A percentile compares a stretch with the other conserved stretches of the same genome.
These are phyloP conservation scores for Macaranga tanarius DNA, from an alignment of 441 rosid species.

Conservation along the genomic window DNA sequence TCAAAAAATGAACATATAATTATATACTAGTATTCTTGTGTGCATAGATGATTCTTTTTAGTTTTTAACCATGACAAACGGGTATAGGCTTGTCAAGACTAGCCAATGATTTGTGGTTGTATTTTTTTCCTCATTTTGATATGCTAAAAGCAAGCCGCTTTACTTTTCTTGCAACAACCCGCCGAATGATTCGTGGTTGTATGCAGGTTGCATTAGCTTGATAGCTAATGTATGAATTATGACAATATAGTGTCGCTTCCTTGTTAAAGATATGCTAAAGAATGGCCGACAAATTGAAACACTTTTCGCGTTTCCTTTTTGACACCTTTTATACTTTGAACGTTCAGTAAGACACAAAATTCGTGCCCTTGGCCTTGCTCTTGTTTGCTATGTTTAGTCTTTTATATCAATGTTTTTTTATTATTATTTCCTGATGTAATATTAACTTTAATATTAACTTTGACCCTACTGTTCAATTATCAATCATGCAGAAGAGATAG, in stretches of 20 bases:
- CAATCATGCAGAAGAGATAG: slow-evolving; percentile 50
- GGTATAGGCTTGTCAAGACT: background rate
- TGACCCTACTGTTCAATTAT: slow-evolving; percentile 2
- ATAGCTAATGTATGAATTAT: background rate
- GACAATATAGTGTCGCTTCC: slow-evolving; percentile 8
- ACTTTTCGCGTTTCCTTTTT: slow-evolving; percentile 34
- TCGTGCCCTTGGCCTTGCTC: background rate
- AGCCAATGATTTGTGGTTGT: background rate
- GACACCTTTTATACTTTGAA: slow-evolving; percentile 22
- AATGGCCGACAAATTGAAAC: slow-evolving; percentile 38
- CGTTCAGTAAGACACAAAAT: background rate
- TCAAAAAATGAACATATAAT: background rate
- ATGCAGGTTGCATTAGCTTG: background rate
- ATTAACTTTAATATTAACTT: background rate
- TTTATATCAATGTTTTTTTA: too few relatives aligned
- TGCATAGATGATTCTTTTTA: too few relatives aligned
- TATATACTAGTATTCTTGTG: too few relatives aligned
- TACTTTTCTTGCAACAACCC: too few relatives aligned
- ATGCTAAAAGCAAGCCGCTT: too few relatives aligned
- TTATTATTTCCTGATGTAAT: background rate
- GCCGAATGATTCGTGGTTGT: background rate
- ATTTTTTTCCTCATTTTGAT: too few relatives aligned
- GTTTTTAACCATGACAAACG: background rate
- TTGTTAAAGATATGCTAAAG: slow-evolving; percentile 5
- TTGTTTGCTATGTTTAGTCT: background rate